Evolutionary conservation across 345 rosid species (phyloP), one percentile per base, ranked within the genome.

Genomic region (Eucalyptus rudis): DNA sequence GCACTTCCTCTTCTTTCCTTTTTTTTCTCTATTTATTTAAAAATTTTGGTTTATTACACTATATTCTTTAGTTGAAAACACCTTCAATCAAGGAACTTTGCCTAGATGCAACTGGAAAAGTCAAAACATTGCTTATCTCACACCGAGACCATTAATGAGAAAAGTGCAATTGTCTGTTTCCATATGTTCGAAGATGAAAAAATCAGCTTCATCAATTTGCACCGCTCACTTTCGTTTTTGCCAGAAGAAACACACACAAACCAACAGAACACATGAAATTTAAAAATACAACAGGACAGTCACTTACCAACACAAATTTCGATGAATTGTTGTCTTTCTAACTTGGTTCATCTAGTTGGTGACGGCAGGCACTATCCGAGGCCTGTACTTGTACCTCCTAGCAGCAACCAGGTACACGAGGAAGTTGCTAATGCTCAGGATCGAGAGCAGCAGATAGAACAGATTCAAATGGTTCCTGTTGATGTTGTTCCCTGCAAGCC

Each of bases 401-500:
- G 96, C 89, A 45, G 92, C 91, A 44, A 92, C 10, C 90, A 94
- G 88, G 88, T 94, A 95, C 16, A 89, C 83, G 13, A 89, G 86
- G 94, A 94, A 94, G 91, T 94, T 95, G 90, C 88, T 85, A 87
- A 91, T 86, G 89, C 95, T 93, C 91, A 95, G 33, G 12, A 89
- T 51, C 7, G 95, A 89, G 13, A 95, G 92, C 90, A 95, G 87
- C 92, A 89, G 86, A 89, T 90, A 94, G 90, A 94, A 95, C 86
- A 93, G 90, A 90, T 94, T 90, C 92, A 94, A 86, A 90, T 94
- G 93, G 84, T 94, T 94, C 92, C 92, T 89, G 90, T 95, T 95
- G 25, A 94, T 89, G 66, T 94, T 94, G 87, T 93, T 94, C 17
- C 97, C 97, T 12, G 91, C 94, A 43, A 95, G 91, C 96, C 96